Base-by-base conservation (phyloP, 345 rosid species). In the Streptanthus diversifolius region DNA sequence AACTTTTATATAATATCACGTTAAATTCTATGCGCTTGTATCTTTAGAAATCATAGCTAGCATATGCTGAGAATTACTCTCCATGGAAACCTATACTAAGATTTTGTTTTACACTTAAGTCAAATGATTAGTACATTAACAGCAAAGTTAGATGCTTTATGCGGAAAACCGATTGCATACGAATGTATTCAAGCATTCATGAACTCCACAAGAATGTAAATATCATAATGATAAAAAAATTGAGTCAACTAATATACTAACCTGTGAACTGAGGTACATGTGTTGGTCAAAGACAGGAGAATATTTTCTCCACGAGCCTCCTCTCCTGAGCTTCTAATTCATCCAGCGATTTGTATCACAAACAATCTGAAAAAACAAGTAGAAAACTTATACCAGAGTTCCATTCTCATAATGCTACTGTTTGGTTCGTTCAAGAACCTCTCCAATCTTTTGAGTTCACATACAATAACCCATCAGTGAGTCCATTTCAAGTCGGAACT, bases 41-140 rank as follows among this genome's bases (percentile, higher is more conserved):
- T 18, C 60, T 44, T 61, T 62, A 35, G 11, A 63, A 35, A 54
- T 3, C 48, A 11, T 19, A 29, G 62, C 75, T 63, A 76, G 75
- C 71, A 76, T 76, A 76, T 76, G 80, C 80, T 55, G 19, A 55
- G 71, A 24, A 70, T 63, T 63, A 76, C 75, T 70, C 75, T 51
- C 22, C 53, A 47, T n/a, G 55, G 71, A 70, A 56, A 76, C 72
- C 61, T 76, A 55, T 55, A 44, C 44, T 70, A 45, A 33, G 1
- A 27, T 0, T 5, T 36, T 25, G 21, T 33, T 25, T 63, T 47
- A 45, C 66, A 35, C 15, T 19, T 9, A 66, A 55, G 75, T 70
- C 62, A 47, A 70, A 44, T 55, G 66, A 76, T 54, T 56, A 55
- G 53, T 45, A 54, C 10, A 76, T 19, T 63, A 55, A 45, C 59